phyloP scores from a whole-genome alignment of 2,329 filamentous ascomycete genomes.

The Penicillium sp. region DNA sequence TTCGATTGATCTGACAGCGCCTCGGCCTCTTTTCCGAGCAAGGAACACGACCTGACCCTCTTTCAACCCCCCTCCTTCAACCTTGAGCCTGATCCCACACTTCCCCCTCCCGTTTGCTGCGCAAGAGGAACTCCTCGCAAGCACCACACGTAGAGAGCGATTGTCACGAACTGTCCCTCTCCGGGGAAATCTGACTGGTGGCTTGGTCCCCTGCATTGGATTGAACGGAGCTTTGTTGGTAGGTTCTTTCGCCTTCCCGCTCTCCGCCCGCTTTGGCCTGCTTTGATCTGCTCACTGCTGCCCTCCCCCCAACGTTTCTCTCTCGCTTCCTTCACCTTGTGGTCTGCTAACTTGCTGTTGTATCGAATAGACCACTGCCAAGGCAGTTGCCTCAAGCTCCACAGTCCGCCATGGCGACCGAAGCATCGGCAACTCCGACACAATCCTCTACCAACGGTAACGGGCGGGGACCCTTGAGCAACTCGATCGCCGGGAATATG shows the following conservation, averaged over 20 bases:
- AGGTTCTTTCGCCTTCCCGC: slow-evolving; percentile 28
- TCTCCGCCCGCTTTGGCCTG: slow-evolving; percentile 20
- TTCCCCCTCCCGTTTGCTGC: slow-evolving; percentile 18
- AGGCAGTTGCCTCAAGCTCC: slow-evolving; percentile 29
- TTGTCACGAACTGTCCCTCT: slow-evolving; percentile 10
- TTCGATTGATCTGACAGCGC: slow-evolving; percentile 14
- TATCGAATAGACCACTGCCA: slow-evolving; percentile 17
- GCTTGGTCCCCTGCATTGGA: slow-evolving; percentile 21
- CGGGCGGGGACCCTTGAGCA: slow-evolving; percentile 26
- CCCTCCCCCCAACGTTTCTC: slow-evolving; percentile 13
- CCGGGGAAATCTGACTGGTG: slow-evolving; percentile 21
- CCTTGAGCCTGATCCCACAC: slow-evolving; percentile 21
- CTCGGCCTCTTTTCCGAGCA: slow-evolving; percentile 15
- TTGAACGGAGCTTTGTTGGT: slow-evolving; percentile 31
- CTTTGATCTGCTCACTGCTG: slow-evolving; percentile 6
- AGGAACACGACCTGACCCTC: slow-evolving; percentile 25
- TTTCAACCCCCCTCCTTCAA: slow-evolving; percentile 27
- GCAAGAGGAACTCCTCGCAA: slow-evolving; percentile 2
- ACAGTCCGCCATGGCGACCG: slow-evolving; percentile 33
- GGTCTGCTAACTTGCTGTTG: slow-evolving; percentile 8
- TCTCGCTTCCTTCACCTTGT: slow-evolving; percentile 2
- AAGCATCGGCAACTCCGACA: slow-evolving; percentile 28
- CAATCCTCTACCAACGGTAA: slow-evolving; percentile 36
- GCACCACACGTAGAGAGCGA: slow-evolving; percentile 18
- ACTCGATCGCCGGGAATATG: slow-evolving; percentile 15